Evolutionary conservation across 306 rosid species (phyloP).

Genomic region (Prunus mira): DNA sequence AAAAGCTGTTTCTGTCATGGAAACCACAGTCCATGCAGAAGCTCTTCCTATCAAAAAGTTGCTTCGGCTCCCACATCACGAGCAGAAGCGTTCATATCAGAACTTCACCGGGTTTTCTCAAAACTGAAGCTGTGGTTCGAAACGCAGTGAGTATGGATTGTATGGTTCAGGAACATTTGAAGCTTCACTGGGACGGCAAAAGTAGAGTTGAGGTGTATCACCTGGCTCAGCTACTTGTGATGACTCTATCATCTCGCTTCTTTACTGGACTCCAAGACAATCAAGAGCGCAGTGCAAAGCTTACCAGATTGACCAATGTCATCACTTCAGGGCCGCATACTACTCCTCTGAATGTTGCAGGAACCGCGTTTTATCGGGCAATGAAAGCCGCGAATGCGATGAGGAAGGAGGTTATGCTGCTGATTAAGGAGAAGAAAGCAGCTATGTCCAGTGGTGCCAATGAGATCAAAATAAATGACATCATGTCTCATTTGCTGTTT

Average conservation of each 20-base stretch:
- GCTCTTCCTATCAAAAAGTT: slow-evolving; percentile 6
- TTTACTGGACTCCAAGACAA: slow-evolving; percentile 11
- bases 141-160: slow-evolving; percentile 6
- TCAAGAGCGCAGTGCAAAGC: background rate
- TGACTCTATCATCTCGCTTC: background rate
- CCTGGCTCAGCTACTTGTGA: slow-evolving; percentile 2
- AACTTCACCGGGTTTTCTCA: slow-evolving; percentile 10
- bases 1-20: background rate
- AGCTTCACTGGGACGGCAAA: slow-evolving; percentile 6
- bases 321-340: background rate
- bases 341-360: background rate
- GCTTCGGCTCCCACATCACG: background rate
- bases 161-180: slow-evolving; percentile 4
- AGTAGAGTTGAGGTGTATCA: background rate
- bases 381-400: slow-evolving; percentile 2
- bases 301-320: background rate
- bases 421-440: slow-evolving; percentile 8
- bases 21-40: slow-evolving; percentile 14
- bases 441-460: background rate
- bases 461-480: background rate
- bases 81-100: background rate
- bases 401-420: background rate
- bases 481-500: background rate
- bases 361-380: background rate
- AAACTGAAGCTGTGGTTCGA: background rate